These are phyloP conservation scores for Pseudotsuga menziesii DNA, from an alignment of 75 land plant genomes.

Conservation along the genomic window DNA sequence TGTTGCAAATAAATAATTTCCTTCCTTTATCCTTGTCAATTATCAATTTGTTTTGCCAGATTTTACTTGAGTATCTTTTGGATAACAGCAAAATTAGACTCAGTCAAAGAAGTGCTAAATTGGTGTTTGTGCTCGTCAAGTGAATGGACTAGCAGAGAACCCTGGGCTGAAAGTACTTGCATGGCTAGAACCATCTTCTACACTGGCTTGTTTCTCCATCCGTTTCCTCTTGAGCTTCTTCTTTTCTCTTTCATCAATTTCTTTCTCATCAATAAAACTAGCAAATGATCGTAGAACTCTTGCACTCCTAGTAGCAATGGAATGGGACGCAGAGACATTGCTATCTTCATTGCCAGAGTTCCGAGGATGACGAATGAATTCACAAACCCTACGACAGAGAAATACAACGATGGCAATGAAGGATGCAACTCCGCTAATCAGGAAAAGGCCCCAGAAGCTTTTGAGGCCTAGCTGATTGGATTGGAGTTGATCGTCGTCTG, in stretches of 20 bases:
- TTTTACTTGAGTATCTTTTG: neutral
- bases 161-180: neutral
- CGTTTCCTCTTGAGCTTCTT: neutral
- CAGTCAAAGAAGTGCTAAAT: neutral
- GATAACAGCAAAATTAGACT: neutral
- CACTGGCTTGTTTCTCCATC: neutral
- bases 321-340: neutral
- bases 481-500: slow-evolving; percentile 22
- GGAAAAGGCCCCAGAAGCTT: slow-evolving; percentile 89
- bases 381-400: slow-evolving; percentile 29
- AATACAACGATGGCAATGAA: slow-evolving; percentile 45
- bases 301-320: neutral
- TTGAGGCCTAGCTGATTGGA: slow-evolving; percentile 38
- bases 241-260: neutral
- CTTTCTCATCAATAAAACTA: neutral
- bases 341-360: neutral
- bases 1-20: neutral
- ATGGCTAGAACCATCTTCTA: neutral
- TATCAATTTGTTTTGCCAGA: neutral
- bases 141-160: neutral
- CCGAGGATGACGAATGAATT: slow-evolving; percentile 17
- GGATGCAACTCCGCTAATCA: slow-evolving; percentile 62
- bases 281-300: neutral
- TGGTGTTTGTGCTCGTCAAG: neutral
- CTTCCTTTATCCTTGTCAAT: neutral